Evolutionary conservation across 768 basidiomycete species (phyloP), one percentile per base, ranked within the genome.

Genomic region (Amanita molliuscula): DNA sequence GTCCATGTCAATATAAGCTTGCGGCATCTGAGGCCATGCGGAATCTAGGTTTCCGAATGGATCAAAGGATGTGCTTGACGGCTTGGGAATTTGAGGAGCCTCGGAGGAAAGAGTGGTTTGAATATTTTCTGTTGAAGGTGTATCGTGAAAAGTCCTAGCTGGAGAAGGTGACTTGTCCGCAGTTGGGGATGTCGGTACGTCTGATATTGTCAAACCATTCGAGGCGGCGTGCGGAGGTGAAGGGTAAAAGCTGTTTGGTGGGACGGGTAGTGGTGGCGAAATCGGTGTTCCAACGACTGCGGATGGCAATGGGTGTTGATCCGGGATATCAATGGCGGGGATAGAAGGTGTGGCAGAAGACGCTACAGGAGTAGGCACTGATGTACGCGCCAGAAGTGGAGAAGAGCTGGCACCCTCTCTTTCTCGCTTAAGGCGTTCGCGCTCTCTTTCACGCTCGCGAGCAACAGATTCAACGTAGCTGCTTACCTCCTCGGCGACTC

Each of bases 391-490:
- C 51, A 68, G 55, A 41, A 62, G 65, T 6, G 71, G 71, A 1
- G 71, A 70, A 21, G 62, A 57, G 23, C 60, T 54, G 2, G 63
- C 70, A 33, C 65, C 70, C 57, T 87, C 82, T 16, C 82, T 68
- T 61, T 84, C 85, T 42, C 75, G 69, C 56, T 79, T 79, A 42
- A 88, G 71, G 23, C 85, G 72, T 55, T 89, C 87, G 5, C 86
- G 72, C 61, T 92, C 88, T 50, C 73, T 71, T 53, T 91, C 89
- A 15, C 89, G 71, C 57, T 91, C 89, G 54, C 77, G 78, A 3
- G 80, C 81, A 4, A 89, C 75, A 7, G 76, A 75, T 50, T 91
- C 89, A 5, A 91, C 84, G 56, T 86, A 90, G 1, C 69, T 69
- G 26, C 79, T 77, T 15, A 86, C 75, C 59, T 85, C 80, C 2